Evolutionary conservation across 805 yeast genomes (phyloP).

Genomic region (Metschnikowia cubensis): DNA sequence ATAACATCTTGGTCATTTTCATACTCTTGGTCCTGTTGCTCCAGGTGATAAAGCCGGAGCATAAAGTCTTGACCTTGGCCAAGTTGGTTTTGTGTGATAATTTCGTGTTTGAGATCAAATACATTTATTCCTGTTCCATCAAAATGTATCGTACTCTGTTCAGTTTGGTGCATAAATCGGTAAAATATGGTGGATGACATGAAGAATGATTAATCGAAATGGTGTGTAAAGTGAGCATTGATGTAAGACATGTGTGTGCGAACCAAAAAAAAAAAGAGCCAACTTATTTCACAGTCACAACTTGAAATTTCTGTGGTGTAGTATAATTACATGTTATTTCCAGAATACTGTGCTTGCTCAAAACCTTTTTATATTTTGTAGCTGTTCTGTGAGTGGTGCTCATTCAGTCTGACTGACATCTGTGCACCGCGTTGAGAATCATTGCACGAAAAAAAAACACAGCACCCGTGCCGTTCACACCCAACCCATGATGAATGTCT

Average conservation of each 20-base stretch:
- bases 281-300: not conserved
- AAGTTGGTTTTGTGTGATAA: slow-evolving; percentile 72
- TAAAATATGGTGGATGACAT: slow-evolving; percentile 91
- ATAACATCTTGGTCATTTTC: slow-evolving; percentile 88
- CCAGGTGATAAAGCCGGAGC: slow-evolving; percentile 57
- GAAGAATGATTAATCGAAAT: not conserved
- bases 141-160: slow-evolving; percentile 72
- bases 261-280: not conserved
- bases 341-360: not conserved
- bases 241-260: slow-evolving; percentile 2
- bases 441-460: slow-evolving; percentile 2
- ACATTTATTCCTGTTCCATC: slow-evolving; percentile 97
- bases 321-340: not conserved
- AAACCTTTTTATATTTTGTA: not conserved
- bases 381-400: not conserved
- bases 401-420: not conserved
- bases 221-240: not conserved
- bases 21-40: slow-evolving; percentile 61
- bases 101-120: slow-evolving; percentile 89
- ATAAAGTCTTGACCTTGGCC: slow-evolving; percentile 86
- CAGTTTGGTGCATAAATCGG: slow-evolving; percentile 78
- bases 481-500: slow-evolving; percentile 10
- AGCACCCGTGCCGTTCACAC: not conserved
- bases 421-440: slow-evolving; percentile 6
- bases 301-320: not conserved